Conservation (phyloP, 176 grass and related monocot genomes). For the Cenchrus fungigraminus region DNA sequence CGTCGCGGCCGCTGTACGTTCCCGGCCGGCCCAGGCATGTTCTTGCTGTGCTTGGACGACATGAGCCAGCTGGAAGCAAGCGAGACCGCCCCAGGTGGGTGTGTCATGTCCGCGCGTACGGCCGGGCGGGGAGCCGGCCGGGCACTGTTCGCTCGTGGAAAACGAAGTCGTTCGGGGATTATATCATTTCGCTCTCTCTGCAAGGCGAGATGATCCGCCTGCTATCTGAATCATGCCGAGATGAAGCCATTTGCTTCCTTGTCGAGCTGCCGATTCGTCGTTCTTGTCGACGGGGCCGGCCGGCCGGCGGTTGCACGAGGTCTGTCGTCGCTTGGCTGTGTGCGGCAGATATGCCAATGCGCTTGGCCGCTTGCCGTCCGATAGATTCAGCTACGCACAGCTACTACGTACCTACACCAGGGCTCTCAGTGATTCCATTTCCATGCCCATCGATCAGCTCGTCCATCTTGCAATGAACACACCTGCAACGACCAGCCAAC, state of each 20-base stretch:
- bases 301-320: not conserved
- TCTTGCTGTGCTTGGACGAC: slow-evolving; percentile 12
- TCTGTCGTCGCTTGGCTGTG: not conserved
- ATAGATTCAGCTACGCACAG: no score
- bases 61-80: not conserved
- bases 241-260: slow-evolving; percentile 9
- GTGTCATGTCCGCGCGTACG: not conserved
- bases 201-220: not conserved
- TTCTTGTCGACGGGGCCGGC: not conserved
- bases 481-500: not conserved
- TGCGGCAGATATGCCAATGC: not conserved
- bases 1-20: not conserved
- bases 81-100: not conserved
- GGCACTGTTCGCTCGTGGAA: not conserved
- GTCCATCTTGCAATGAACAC: not conserved
- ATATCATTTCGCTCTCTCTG: not conserved
- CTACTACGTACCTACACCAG: no score
- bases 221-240: not conserved
- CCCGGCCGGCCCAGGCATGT: not conserved
- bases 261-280: not conserved
- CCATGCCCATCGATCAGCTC: not conserved
- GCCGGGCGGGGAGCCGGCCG: no score
- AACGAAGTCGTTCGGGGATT: not conserved
- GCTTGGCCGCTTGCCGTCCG: not conserved
- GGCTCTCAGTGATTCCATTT: not conserved